phyloP scores from a whole-genome alignment of 495 filamentous ascomycete species.

The Tetracladium setigerum region DNA sequence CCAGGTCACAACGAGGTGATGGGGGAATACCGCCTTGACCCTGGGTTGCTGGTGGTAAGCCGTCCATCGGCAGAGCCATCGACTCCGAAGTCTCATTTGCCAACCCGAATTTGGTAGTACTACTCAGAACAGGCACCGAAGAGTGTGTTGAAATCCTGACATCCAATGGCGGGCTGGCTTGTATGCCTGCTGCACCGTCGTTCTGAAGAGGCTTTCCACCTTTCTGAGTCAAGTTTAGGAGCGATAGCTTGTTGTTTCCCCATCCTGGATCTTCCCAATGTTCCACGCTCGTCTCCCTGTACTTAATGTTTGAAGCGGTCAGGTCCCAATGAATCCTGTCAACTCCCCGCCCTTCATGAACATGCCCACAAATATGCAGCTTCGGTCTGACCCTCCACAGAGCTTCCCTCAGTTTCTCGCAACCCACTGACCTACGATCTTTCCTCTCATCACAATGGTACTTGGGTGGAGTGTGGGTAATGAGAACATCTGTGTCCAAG shows the following conservation, averaged over 20 bases:
- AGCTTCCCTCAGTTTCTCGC: conserved; percentile 59
- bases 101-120: too few species aligned
- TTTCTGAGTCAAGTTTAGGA: conserved; percentile 41
- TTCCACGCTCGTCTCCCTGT: conserved; percentile 19
- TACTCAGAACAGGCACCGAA: too few species aligned
- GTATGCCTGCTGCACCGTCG: conserved; percentile 9
- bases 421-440: conserved; percentile 43
- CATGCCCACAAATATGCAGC: conserved; percentile 83
- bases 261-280: conserved; percentile 37
- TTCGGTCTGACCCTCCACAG: conserved; percentile 70
- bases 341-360: conserved; percentile 61
- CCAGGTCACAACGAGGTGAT: conserved; percentile 32
- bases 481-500: conserved; percentile 62
- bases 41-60: conserved; percentile 11
- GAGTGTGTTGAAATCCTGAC: not conserved
- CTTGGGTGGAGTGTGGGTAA: conserved; percentile 78
- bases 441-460: conserved; percentile 66
- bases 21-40: conserved; percentile 31
- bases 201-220: conserved; percentile 20
- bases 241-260: conserved; percentile 49
- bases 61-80: conserved; percentile 4
- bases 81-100: not conserved
- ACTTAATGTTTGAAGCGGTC: conserved; percentile 20
- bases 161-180: not conserved
- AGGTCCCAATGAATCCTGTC: conserved; percentile 52